Percentiles rank a stretch among this genome's conserved stretches.
phyloP scores from a whole-genome alignment of 345 rosid species.

The Citropsis articulata region DNA sequence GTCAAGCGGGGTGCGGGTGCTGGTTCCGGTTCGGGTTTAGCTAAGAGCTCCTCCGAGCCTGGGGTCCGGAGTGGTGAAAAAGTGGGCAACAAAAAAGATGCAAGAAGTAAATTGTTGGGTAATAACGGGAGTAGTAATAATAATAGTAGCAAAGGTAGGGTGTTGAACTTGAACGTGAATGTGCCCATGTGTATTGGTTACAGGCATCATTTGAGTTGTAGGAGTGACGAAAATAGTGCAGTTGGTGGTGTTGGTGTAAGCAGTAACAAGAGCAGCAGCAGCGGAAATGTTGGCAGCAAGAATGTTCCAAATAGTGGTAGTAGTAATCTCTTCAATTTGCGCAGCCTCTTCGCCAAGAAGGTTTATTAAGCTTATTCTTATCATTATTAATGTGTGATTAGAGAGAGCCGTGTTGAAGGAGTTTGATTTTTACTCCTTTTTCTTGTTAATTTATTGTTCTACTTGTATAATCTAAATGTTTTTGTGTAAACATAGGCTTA shows the following conservation, averaged over 20 bases:
- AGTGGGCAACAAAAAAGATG: constrained; percentile 16
- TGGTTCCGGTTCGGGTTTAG: neutral
- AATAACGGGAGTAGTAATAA: neutral
- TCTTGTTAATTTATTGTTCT: neutral
- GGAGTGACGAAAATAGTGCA: constrained; percentile 38
- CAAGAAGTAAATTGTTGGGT: neutral
- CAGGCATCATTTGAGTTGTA: constrained; percentile 63
- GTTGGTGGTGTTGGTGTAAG: neutral
- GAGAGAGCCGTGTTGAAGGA: neutral
- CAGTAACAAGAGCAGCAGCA: neutral
- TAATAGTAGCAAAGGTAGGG: constrained; percentile 22
- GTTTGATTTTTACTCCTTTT: neutral
- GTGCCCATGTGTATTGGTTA: constrained; percentile 65
- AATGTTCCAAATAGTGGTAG: constrained; percentile 14
- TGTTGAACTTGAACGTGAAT: constrained; percentile 55
- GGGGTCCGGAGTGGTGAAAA: constrained; percentile 26
- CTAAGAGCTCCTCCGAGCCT: constrained; percentile 16
- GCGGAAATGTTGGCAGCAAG: neutral
- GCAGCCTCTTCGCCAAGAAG: constrained; percentile 67
- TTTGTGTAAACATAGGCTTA: neutral
- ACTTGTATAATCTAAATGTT: neutral
- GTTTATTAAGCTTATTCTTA: constrained; percentile 38
- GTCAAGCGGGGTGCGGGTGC: constrained; percentile 35
- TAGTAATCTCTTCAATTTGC: constrained; percentile 47
- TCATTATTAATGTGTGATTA: neutral